Evolutionary conservation across 176 grass and related monocot genomes (phyloP).

Genomic region (Juncus inflexus): DNA sequence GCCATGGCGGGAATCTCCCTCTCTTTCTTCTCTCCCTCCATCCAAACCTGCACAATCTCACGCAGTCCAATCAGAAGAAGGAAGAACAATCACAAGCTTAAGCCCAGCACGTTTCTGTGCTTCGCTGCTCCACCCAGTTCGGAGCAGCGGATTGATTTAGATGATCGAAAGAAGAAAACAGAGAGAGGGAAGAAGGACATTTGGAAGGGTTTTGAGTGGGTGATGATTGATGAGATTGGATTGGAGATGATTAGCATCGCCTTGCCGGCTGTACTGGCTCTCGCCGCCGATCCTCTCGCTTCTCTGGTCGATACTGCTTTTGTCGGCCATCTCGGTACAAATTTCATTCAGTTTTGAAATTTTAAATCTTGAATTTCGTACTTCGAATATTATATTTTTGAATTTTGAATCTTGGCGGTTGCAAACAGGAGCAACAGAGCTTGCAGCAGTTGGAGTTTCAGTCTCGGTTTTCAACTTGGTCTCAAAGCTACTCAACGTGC

Average conservation of each 20-base stretch:
- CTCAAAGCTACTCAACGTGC: constrained; percentile 84
- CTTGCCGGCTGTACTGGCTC: constrained; percentile 64
- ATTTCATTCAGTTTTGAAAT: background rate
- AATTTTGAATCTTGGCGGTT: background rate
- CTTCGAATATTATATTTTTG: background rate
- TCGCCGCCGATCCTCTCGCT: constrained; percentile 69
- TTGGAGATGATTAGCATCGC: constrained; percentile 66
- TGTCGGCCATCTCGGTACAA: constrained; percentile 69
- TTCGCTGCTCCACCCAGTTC: constrained; percentile 7
- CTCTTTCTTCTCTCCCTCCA: constrained; percentile 2
- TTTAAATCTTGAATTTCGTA: background rate
- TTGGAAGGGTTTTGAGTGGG: constrained; percentile 6
- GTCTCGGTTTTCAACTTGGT: constrained; percentile 87
- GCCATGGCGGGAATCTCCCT: constrained; percentile 25
- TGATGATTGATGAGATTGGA: constrained; percentile 65
- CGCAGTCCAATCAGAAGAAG: background rate
- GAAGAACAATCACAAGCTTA: background rate
- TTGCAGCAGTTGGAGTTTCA: constrained; percentile 77
- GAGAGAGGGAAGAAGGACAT: background rate
- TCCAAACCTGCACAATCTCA: constrained; percentile 14
- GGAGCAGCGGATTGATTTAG: background rate
- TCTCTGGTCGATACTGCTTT: constrained; percentile 91
- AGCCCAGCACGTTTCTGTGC: background rate
- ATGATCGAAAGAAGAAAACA: background rate
- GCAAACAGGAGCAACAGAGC: constrained; percentile 53